Base-by-base conservation (phyloP, 495 filamentous ascomycete genomes). In the Penicillium lividum region DNA sequence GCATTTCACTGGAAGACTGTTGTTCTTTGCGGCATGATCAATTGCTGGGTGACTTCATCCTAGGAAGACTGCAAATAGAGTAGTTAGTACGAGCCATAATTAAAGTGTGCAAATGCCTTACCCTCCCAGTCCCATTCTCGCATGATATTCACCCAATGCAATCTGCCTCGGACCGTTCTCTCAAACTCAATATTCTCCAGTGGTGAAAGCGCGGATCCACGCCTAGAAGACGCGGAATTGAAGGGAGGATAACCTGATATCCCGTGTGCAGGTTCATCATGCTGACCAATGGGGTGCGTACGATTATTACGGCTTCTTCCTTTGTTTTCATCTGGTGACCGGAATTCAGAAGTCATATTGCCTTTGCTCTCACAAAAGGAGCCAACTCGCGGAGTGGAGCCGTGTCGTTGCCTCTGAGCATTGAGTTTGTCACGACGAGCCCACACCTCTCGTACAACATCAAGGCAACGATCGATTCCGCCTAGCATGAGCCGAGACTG, bases 81-180 rank as follows among this genome's bases (percentile, higher is more conserved):
- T 1, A 16, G 6, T 29, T 25, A n/a, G 51, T 29, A 30, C 10
- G 43, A 1, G 27, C 3, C 22, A 18, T 54, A n/a, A 5, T 30
- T 2, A 25, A 46, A 34, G 9, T 1, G 33, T n/a, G 15, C 8
- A 9, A 30, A 16, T 31, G 59, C 38, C 79, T 73, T 75, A 90
- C 87, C 84, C 81, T 92, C 89, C 89, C 89, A 92, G 15, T 80
- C 76, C 84, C 85, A 89, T 57, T 91, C 88, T 58, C 84, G 83
- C 89, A 92, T 92, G 46, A 92, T 86, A 54, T 87, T 86, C 11
- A 88, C 79, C 89, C 89, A 92, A 69, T 92, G 89, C 60, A 88
- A 73, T 36, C 76, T 73, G 11, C 89, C 88, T 53, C 83, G 78
- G 15, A 92, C 85, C 15, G 86, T 90, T 66, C 83, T 76, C 50